phyloP scores from a whole-genome alignment of 768 basidiomycete species.

The Mycena rebaudengoi region DNA sequence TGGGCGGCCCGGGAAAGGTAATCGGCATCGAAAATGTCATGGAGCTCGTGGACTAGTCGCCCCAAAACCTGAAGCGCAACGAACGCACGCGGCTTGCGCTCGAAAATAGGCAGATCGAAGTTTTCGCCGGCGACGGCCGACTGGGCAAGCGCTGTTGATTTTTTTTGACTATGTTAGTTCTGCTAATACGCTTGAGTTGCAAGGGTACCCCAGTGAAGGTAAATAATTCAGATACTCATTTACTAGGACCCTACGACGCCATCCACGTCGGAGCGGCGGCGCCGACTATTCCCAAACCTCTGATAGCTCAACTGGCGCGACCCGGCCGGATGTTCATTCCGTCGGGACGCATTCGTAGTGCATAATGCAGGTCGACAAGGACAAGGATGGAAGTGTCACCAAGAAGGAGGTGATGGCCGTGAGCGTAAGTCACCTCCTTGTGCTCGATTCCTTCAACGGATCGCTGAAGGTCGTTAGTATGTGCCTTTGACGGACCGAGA shows the following conservation, averaged over 20 bases:
- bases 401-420: conserved; percentile 80
- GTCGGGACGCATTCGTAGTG: conserved; percentile 71
- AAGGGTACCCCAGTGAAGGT: conserved; percentile 49
- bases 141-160: conserved; percentile 50
- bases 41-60: conserved; percentile 76
- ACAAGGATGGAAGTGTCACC: conserved; percentile 69
- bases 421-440: conserved; percentile 56
- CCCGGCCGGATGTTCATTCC: conserved; percentile 91
- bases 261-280: conserved; percentile 98
- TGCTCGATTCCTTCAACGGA: not conserved
- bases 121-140: conserved; percentile 84
- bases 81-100: conserved; percentile 61
- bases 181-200: not conserved
- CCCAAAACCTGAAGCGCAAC: conserved; percentile 71
- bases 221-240: conserved; percentile 7
- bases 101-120: conserved; percentile 61
- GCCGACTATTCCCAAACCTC: conserved; percentile 68
- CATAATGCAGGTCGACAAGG: conserved; percentile 85
- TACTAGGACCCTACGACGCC: conserved; percentile 72
- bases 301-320: conserved; percentile 80
- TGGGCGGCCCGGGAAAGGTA: conserved; percentile 58
- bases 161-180: not conserved
- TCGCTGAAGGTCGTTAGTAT: conserved; percentile 25
- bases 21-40: conserved; percentile 93
- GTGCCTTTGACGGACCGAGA: conserved; percentile 62